Evolutionary conservation across 2,329 filamentous ascomycete genomes (phyloP), one percentile per base, ranked within the genome.

Genomic region (Colletotrichum chlorophyti): DNA sequence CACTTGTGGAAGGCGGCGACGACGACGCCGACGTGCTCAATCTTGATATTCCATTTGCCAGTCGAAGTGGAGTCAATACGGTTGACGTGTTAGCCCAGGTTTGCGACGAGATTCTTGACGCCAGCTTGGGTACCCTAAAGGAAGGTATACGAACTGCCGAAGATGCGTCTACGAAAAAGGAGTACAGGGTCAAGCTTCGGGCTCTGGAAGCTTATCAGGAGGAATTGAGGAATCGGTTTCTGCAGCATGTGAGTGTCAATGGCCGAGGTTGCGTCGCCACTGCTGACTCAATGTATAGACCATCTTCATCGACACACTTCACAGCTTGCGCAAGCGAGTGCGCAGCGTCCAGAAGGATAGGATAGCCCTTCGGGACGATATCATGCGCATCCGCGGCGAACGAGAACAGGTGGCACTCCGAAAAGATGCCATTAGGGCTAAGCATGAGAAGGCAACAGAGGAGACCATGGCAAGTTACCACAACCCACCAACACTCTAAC

Each of bases 61-160:
- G 80, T 63, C 77, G 79, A 14, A 71, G 74, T 19, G 83, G 83
- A 41, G 85, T 88, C 63, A 89, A 85, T 43, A 78, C 83, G 0
- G 75, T 89, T 3, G 86, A 89, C 63, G 85, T 89, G 2, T 75
- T 89, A 32, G 76, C 81, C 6, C 81, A 87, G 62, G 77, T 88
- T 12, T 88, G 83, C 66, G 80, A 85, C 29, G 85, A 89, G 65
- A 77, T 87, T 27, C 75, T 87, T 17, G 77, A 76, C n/a, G 72
- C 76, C 3, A 80, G 76, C 12, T 67, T 87, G 27, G 72, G 73
- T 1, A 78, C 78, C 43, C 68, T 86, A 2, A 72, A 79, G 38
- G 76, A 81, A 27, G 70, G 69, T 15, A 47, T 66, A 5, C 52
- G 57, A 1, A 68, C 65, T 4, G 77, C 76, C 2, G 76, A 79